A percentile compares a stretch with the other conserved stretches of the same genome.
Conservation (phyloP, 768 basidiomycete genomes). For the Tricholoma furcatifolium region DNA sequence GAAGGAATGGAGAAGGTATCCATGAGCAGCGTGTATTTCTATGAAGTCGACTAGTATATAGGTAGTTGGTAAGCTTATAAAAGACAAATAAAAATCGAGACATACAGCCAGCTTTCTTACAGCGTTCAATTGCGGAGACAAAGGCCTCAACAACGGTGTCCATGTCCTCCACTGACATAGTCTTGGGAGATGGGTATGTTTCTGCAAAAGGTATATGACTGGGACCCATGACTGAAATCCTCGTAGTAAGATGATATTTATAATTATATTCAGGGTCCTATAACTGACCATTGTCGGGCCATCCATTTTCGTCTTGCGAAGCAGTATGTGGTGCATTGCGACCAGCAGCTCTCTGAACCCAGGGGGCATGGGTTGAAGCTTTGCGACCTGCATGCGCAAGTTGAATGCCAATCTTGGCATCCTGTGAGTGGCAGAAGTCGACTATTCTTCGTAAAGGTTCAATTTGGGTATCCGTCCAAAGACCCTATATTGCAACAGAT, state of each 20-base stretch:
- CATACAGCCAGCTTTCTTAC: constrained; percentile 63
- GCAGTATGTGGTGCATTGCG: constrained; percentile 35
- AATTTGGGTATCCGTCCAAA: constrained; percentile 80
- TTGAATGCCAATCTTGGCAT: constrained; percentile 73
- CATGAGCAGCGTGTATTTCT: constrained; percentile 74
- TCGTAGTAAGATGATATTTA: background rate
- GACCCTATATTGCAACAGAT: constrained; percentile 35
- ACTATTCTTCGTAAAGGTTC: constrained; percentile 68
- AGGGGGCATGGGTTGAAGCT: constrained; percentile 67
- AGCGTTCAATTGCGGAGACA: constrained; percentile 48
- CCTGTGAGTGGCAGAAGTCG: constrained; percentile 70
- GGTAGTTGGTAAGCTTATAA: background rate
- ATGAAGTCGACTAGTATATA: constrained; percentile 59
- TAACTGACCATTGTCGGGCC: constrained; percentile 59
- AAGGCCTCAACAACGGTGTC: constrained; percentile 61
- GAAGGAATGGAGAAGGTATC: constrained; percentile 66
- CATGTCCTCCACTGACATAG: constrained; percentile 55
- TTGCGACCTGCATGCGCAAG: constrained; percentile 76
- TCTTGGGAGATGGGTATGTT: constrained; percentile 54
- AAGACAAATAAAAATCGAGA: background rate
- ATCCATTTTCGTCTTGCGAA: constrained; percentile 56
- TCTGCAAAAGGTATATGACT: constrained; percentile 55
- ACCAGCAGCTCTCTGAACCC: constrained; percentile 46
- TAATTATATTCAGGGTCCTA: background rate
- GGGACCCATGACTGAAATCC: constrained; percentile 56